A percentile compares a stretch with the other conserved stretches of the same genome.
phyloP scores from a whole-genome alignment of 116 monocot genomes.

The Dioscorea cayenensis region DNA sequence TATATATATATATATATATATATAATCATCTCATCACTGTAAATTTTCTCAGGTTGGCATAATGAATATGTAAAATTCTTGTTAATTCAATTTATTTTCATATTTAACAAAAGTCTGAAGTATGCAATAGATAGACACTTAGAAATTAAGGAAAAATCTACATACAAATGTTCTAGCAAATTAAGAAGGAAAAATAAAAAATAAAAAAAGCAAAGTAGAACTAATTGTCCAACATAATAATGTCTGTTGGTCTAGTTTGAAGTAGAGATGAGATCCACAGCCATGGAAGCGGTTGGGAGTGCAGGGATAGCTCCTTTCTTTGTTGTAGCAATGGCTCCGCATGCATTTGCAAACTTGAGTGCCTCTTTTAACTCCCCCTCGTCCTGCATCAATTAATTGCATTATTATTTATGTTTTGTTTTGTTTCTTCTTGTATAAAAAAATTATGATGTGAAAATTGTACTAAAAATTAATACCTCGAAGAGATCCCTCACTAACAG shows the following conservation, averaged over 20 bases:
- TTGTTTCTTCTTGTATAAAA: no score
- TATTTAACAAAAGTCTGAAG: background rate
- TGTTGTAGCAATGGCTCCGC: background rate
- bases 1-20: no score
- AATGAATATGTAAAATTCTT: background rate
- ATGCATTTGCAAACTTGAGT: background rate
- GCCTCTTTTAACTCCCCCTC: background rate
- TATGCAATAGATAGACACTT: background rate
- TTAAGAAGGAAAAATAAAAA: background rate
- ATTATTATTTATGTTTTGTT: no score
- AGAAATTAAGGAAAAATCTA: background rate
- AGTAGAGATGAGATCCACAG: no score
- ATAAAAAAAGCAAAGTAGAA: background rate
- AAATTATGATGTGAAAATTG: no score
- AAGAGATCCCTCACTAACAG: constrained; percentile 12
- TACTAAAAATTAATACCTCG: constrained; percentile 18
- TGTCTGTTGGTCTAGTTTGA: no score
- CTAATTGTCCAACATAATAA: background rate
- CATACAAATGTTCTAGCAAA: no score
- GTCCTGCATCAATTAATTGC: background rate
- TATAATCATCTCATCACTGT: background rate
- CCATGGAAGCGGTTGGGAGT: background rate
- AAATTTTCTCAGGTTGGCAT: background rate
- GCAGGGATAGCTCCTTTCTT: constrained; percentile 1
- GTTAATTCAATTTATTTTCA: background rate